These are phyloP conservation scores for Penstemon eatonii DNA, from an alignment of 257 asterid genomes.

Conservation along the genomic window DNA sequence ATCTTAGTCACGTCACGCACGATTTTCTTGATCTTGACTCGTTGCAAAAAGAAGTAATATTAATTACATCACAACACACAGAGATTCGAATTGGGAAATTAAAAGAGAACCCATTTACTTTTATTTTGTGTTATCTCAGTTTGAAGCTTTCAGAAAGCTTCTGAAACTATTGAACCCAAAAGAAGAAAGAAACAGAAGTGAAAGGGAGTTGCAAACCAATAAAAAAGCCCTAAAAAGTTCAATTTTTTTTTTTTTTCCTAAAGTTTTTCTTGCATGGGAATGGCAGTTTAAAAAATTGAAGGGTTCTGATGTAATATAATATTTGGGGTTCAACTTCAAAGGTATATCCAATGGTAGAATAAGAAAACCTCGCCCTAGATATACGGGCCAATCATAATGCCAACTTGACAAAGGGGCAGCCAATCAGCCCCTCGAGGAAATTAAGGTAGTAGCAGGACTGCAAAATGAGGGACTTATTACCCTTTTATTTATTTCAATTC, in stretches of 20 bases:
- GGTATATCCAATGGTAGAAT: slow-evolving; percentile 33
- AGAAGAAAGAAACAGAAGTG: slow-evolving; percentile 43
- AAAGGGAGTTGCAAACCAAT: slow-evolving; percentile 41
- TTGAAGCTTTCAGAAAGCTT: slow-evolving; percentile 39
- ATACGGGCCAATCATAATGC: slow-evolving; percentile 54
- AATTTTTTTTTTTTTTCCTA: too few relatives aligned
- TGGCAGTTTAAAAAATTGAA: slow-evolving; percentile 29
- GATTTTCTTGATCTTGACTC: slow-evolving; percentile 60
- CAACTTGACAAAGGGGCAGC: slow-evolving; percentile 56
- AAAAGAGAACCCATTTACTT: slow-evolving; percentile 13
- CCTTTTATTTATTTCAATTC: slow-evolving; percentile 25
- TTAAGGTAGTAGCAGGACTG: slow-evolving; percentile 67
- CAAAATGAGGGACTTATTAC: slow-evolving; percentile 33
- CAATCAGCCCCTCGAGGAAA: slow-evolving; percentile 81
- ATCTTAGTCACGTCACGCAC: slow-evolving; percentile 73
- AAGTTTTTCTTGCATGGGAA: slow-evolving; percentile 28
- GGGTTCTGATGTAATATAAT: slow-evolving; percentile 27
- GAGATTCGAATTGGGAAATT: slow-evolving; percentile 1
- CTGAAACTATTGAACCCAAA: slow-evolving; percentile 41
- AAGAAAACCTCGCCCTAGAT: slow-evolving; percentile 28
- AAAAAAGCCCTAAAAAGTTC: slow-evolving; percentile 21
- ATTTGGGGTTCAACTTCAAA: slow-evolving; percentile 30
- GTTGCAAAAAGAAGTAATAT: slow-evolving; percentile 36
- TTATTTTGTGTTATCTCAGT: slow-evolving; percentile 29
- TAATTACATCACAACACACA: slow-evolving; percentile 10